These are phyloP conservation scores for Colletotrichum sp. DNA, from an alignment of 2,329 filamentous ascomycete species.

Conservation along the genomic window DNA sequence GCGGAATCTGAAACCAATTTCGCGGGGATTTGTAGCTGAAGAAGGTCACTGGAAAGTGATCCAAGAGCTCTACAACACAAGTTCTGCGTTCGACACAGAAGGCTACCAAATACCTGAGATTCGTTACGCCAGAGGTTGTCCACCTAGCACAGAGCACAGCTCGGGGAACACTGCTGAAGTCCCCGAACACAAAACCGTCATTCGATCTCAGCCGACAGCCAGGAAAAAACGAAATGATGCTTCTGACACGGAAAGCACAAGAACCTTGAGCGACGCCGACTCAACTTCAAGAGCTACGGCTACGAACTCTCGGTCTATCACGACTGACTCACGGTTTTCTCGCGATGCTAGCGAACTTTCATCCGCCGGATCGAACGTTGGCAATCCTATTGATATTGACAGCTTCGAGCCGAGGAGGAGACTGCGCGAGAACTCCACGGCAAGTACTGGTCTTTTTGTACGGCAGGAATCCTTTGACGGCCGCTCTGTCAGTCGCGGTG, in stretches of 20 bases:
- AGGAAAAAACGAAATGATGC: not conserved
- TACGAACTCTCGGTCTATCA: not conserved
- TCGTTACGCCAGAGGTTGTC: not conserved
- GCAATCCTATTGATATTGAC: slow-evolving; percentile 9
- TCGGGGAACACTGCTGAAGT: not conserved
- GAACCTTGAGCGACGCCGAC: not conserved
- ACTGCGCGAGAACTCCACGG: not conserved
- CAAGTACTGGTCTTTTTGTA: not conserved
- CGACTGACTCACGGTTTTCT: not conserved
- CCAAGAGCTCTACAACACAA: not conserved
- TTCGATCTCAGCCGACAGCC: not conserved
- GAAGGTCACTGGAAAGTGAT: not conserved
- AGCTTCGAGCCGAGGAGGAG: not conserved
- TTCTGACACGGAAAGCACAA: not conserved
- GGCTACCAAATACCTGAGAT: not conserved
- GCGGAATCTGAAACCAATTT: slow-evolving; percentile 24
- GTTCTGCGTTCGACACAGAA: not conserved
- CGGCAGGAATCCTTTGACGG: not conserved
- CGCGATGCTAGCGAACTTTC: not conserved
- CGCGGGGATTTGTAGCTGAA: not conserved
- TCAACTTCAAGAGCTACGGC: not conserved
- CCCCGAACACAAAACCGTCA: not conserved
- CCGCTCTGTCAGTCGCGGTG: not conserved
- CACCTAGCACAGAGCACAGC: not conserved
- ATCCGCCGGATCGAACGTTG: not conserved